Evolutionary conservation across 495 filamentous ascomycete genomes (phyloP), one percentile per base, ranked within the genome.

Genomic region (Bryoglossum gracile): DNA sequence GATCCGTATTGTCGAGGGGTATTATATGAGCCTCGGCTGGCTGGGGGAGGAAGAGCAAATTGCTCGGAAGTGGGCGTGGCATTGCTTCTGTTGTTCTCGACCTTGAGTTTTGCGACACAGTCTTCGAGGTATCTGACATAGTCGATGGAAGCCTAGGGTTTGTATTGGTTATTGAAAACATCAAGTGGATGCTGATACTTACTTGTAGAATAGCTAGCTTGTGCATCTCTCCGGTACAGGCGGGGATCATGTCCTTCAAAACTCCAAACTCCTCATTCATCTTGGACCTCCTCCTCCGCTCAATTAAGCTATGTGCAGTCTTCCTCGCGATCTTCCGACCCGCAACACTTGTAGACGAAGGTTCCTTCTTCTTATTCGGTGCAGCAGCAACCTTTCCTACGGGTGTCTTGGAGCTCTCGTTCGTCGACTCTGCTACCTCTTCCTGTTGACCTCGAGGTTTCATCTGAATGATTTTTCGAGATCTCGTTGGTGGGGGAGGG

Each of bases 231-330:
- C 89, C 88, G 6, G 68, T 69, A 60, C 92, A 97, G 1, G 92
- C 94, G 1, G 94, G 94, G 55, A 98, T 94, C 84, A 98, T 86
- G 61, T 84, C 79, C 69, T 96, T 97, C 50, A 98, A 69, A 13
- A 92, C 84, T 1, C 78, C 83, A 69, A 98, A 98, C 65, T 97
- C 92, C 59, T 97, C 92, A 58, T 98, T 98, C 92, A 98, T 98
- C 72, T 97, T 98, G 4, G 87, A 94, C 41, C 92, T 74, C 54
- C 92, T 72, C 39, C 94, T 69, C 13, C 92, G 77, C 68, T 98
- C 92, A 59, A 98, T 98, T 56, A 97, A 64, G 55, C 87, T 94
- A 59, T 98, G 92, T 2, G 92, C 92, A 1, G 94, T 98, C 65
- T 97, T 98, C 55, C 92, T 77, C 3, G 92, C 89, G 46, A 91